These are phyloP conservation scores for Phoma herbarum DNA, from an alignment of 2,329 filamentous ascomycete species.

Conservation along the genomic window DNA sequence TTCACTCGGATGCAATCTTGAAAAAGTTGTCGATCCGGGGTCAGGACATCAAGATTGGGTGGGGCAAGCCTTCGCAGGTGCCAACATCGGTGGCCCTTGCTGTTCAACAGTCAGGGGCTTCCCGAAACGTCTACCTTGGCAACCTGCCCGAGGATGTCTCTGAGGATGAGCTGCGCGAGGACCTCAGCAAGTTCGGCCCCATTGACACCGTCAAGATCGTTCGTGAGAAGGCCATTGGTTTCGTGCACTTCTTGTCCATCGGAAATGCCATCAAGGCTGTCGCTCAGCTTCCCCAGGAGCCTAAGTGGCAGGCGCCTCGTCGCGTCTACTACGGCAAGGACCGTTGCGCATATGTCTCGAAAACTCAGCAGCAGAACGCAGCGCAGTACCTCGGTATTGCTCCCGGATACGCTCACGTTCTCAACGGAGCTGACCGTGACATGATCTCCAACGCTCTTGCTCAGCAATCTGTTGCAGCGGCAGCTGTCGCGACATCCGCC, in stretches of 20 bases:
- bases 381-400: constrained; percentile 98
- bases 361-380: constrained; percentile 99
- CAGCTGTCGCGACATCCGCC: constrained; percentile 93
- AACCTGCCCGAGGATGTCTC: constrained; percentile 89
- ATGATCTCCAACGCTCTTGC: constrained; percentile 95
- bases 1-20: constrained; percentile 99
- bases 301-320: constrained; percentile 94
- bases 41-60: constrained; percentile 99
- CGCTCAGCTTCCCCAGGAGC: constrained; percentile 91
- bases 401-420: constrained; percentile 92
- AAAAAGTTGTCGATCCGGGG: constrained; percentile 99
- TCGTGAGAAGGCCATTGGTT: constrained; percentile 96
- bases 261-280: constrained; percentile 99
- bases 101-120: constrained; percentile 96
- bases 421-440: constrained; percentile 95
- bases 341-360: constrained; percentile 96
- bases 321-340: constrained; percentile 99
- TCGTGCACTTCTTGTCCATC: constrained; percentile 97
- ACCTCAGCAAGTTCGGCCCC: constrained; percentile 93
- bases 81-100: constrained; percentile 97
- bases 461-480: constrained; percentile 96
- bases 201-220: constrained; percentile 99
- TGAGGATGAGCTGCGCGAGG: constrained; percentile 92
- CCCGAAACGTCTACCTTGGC: constrained; percentile 94
- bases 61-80: constrained; percentile 98